Evolutionary conservation across 208 protist species (phyloP), one percentile per base, ranked within the genome.

Genomic region (Histomonas meleagridis): DNA sequence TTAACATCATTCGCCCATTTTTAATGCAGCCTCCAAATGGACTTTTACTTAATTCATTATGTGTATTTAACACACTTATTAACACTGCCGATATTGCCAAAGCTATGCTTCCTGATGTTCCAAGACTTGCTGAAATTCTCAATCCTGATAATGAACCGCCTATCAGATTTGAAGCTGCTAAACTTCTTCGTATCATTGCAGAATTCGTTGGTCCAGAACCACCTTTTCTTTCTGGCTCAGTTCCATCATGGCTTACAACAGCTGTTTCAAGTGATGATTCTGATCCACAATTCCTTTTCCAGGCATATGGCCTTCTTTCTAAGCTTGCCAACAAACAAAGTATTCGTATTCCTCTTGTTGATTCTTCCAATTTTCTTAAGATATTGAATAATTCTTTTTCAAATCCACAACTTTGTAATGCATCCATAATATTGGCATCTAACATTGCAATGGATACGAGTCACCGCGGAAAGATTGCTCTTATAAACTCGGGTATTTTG

Each of bases 401-500:
- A 51, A 57, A 35, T 0, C 40, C 23, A n/a, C 51, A 46, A 43
- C 28, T 86, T 12, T 21, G 76, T 16, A 14, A 86, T 55, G 43
- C 32, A 26, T 14, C 76, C 2, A 51, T 86, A 10, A 86, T 86
- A 38, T 26, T 86, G 3, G 38, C 76, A 38, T 51, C 76, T 18
- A 86, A 86, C 38, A 86, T 86, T 35, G 76, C 76, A 53, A 86
- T 86, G 76, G 76, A 86, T 55, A 18, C 76, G 38, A 86, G 76
- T 16, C 40, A 86, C 38, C 40, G 76, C 5, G 76, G 76, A 26
- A 86, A 86, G 28, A 2, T 86, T 4, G 76, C 76, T 38, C 38
- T 86, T 5, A 18, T 86, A 38, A 86, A 86, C 38, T 40, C 76
- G 32, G 76, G 55, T 9, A 86, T 86, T 55, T 49, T 86, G 32